These are phyloP conservation scores for Saussurea involucrata DNA, from an alignment of 129 eudicot species.

Conservation along the genomic window DNA sequence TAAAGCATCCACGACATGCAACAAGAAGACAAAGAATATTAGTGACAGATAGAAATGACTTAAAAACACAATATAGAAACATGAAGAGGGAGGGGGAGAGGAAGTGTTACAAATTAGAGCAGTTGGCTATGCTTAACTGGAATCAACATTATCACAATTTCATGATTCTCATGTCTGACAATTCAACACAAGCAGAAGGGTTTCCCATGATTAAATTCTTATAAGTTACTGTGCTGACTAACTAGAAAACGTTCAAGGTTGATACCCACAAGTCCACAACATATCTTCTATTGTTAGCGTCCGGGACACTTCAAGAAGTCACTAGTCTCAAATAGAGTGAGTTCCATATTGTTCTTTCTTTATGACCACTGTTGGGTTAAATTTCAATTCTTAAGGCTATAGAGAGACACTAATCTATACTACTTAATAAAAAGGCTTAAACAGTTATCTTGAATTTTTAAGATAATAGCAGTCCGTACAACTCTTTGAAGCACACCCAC, in stretches of 20 bases:
- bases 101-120: not conserved
- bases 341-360: not conserved
- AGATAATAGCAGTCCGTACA: too few relatives aligned
- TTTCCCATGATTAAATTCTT: not conserved
- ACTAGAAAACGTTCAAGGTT: not conserved
- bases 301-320: not conserved
- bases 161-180: not conserved
- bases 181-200: not conserved
- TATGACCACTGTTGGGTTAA: not conserved
- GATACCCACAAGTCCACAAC: not conserved
- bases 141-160: not conserved
- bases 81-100: not conserved
- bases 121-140: not conserved
- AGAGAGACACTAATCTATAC: not conserved
- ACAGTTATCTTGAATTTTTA: too few relatives aligned
- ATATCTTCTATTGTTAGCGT: not conserved
- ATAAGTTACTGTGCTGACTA: not conserved
- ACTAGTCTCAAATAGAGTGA: not conserved
- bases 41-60: constrained; percentile 18
- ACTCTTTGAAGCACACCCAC: too few relatives aligned
- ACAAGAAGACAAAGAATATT: constrained; percentile 25
- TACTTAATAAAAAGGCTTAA: too few relatives aligned
- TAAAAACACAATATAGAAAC: not conserved
- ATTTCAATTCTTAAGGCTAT: not conserved
- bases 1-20: constrained; percentile 54